Percentiles rank a stretch among this genome's conserved stretches.
Conservation (phyloP, 495 filamentous ascomycete species). For the Penicillium daleae region DNA sequence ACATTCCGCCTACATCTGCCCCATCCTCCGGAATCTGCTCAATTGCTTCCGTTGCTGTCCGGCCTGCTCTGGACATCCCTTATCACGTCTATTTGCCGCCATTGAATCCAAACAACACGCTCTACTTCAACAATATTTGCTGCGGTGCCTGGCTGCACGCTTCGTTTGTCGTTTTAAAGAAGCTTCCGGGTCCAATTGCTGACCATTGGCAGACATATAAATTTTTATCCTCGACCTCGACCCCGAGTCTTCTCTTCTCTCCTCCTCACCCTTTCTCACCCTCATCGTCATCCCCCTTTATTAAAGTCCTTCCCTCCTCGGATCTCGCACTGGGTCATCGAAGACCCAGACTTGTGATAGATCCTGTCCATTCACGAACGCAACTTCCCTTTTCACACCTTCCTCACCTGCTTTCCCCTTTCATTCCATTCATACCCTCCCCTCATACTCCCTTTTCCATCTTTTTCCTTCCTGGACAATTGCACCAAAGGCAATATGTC, state of each 20-base stretch:
- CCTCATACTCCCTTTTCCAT: background rate
- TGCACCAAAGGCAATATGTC: slow-evolving; percentile 15
- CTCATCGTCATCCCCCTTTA: background rate
- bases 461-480: background rate
- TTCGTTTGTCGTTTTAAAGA: background rate
- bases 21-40: background rate
- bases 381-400: background rate
- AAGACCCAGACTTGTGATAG: background rate
- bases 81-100: background rate
- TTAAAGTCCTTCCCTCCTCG: background rate
- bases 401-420: background rate
- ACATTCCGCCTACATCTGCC: background rate
- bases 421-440: background rate
- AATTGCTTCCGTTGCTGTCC: background rate
- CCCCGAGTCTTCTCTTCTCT: background rate
- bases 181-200: background rate
- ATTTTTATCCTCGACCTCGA: background rate
- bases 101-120: background rate
- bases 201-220: background rate
- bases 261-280: background rate
- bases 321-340: background rate
- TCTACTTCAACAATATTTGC: background rate
- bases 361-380: background rate
- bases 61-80: background rate
- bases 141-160: background rate